Conservation (phyloP, 768 basidiomycete genomes). For the Trametes maxima region DNA sequence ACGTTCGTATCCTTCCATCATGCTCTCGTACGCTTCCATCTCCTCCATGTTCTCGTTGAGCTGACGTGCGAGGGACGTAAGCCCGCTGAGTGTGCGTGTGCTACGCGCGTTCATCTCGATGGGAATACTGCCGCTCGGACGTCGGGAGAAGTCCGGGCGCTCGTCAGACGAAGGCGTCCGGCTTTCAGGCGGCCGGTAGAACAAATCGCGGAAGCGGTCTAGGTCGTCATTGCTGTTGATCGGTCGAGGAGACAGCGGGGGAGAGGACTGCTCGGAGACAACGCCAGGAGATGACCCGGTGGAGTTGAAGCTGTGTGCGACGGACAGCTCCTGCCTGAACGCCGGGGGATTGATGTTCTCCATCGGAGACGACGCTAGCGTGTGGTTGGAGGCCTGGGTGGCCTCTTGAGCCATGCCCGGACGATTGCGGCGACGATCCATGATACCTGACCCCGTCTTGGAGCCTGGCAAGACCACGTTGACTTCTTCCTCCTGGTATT, state of each 20-base stretch:
- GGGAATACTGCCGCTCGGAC: constrained; percentile 31
- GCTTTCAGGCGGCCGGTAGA: constrained; percentile 53
- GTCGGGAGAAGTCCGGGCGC: constrained; percentile 26
- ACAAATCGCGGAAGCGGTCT: constrained; percentile 74
- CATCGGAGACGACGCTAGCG: constrained; percentile 32
- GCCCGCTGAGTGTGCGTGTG: constrained; percentile 38
- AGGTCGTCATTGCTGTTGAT: constrained; percentile 65
- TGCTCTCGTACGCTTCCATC: constrained; percentile 25
- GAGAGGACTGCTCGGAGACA: constrained; percentile 37
- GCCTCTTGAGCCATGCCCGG: constrained; percentile 19
- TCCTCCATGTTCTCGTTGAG: constrained; percentile 41
- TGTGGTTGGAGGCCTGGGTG: constrained; percentile 25
- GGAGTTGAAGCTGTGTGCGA: constrained; percentile 20
- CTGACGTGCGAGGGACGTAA: constrained; percentile 43
- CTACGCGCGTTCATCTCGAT: constrained; percentile 33
- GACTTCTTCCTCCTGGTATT: neutral
- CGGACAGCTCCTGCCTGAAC: constrained; percentile 26
- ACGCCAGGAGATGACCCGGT: constrained; percentile 32
- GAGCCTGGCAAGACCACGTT: constrained; percentile 6
- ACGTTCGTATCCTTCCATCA: constrained; percentile 22
- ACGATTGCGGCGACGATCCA: neutral
- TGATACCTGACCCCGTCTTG: neutral
- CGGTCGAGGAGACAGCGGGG: constrained; percentile 51
- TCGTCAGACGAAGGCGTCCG: constrained; percentile 9
- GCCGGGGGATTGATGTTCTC: constrained; percentile 29